Percentiles rank a stretch among this genome's conserved stretches.
These are phyloP conservation scores for Chlamydomonas asymmetrica DNA, from an alignment of 139 green algal species.

Conservation along the genomic window DNA sequence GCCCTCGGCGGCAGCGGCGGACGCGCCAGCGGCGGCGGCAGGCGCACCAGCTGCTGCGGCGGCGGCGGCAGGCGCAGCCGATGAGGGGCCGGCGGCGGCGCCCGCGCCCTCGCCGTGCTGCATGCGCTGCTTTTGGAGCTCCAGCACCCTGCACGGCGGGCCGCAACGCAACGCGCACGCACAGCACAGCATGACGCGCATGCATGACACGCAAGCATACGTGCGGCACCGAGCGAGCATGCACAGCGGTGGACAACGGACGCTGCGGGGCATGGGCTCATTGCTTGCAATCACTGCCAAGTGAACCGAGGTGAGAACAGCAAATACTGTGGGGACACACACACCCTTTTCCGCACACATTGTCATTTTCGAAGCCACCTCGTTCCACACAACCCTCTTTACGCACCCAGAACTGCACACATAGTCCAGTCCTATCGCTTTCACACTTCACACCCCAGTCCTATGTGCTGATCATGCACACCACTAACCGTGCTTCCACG, in stretches of 20 bases:
- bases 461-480: neutral
- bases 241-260: too few species aligned
- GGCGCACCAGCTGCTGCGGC: neutral
- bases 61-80: neutral
- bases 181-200: too few species aligned
- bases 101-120: neutral
- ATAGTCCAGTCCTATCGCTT: slow-evolving; percentile 2
- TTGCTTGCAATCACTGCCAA: neutral
- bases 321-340: neutral
- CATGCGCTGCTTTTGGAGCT: slow-evolving; percentile 38
- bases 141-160: slow-evolving; percentile 21
- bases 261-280: neutral
- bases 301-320: neutral
- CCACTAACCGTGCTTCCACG: slow-evolving; percentile 1
- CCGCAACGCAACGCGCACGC: too few species aligned
- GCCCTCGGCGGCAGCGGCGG: neutral
- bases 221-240: too few species aligned
- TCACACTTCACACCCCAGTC: slow-evolving; percentile 32
- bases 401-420: neutral
- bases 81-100: neutral
- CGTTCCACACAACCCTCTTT: neutral
- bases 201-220: too few species aligned
- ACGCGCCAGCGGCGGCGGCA: neutral
- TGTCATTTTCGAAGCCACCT: too few species aligned
- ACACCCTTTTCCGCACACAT: neutral